Percentiles rank a stretch among this genome's conserved stretches.
Conservation (phyloP, 495 filamentous ascomycete species). For the Talaromyces trachyspermus region DNA sequence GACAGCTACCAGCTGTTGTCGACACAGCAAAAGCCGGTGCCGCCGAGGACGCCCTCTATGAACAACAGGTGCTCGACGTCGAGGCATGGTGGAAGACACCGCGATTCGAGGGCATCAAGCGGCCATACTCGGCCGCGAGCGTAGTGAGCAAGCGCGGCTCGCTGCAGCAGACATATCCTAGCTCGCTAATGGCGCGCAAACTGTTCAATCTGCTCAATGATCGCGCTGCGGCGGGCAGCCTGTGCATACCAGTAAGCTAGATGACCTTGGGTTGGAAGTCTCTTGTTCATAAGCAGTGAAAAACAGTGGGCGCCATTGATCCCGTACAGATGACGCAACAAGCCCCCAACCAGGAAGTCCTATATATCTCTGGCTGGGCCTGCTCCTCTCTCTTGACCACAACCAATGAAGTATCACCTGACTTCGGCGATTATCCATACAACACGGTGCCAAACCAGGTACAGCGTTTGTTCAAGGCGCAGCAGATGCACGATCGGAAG, state of each 20-base stretch:
- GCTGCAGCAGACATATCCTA: conserved; percentile 79
- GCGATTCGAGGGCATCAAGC: conserved; percentile 80
- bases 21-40: conserved; percentile 63
- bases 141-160: conserved; percentile 88
- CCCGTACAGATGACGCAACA: conserved; percentile 99
- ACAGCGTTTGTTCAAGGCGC: conserved; percentile 89
- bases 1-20: conserved; percentile 80
- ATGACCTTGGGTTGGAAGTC: too few relatives aligned
- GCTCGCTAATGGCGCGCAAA: conserved; percentile 87
- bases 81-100: conserved; percentile 80
- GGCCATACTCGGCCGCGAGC: conserved; percentile 83
- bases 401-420: conserved; percentile 93
- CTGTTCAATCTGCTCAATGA: conserved; percentile 82
- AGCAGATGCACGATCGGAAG: conserved; percentile 92
- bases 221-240: conserved; percentile 64
- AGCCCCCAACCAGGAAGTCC: conserved; percentile 87
- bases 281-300: neutral
- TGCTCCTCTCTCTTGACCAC: conserved; percentile 87
- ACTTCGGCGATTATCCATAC: conserved; percentile 98
- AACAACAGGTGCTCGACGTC: conserved; percentile 72
- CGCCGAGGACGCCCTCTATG: conserved; percentile 73
- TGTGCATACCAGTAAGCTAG: conserved; percentile 84
- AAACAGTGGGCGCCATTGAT: conserved; percentile 88
- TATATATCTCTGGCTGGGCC: conserved; percentile 96
- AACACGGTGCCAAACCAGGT: conserved; percentile 99